These are phyloP conservation scores for Penicillium coffeae DNA, from an alignment of 495 filamentous ascomycete genomes.

Conservation along the genomic window DNA sequence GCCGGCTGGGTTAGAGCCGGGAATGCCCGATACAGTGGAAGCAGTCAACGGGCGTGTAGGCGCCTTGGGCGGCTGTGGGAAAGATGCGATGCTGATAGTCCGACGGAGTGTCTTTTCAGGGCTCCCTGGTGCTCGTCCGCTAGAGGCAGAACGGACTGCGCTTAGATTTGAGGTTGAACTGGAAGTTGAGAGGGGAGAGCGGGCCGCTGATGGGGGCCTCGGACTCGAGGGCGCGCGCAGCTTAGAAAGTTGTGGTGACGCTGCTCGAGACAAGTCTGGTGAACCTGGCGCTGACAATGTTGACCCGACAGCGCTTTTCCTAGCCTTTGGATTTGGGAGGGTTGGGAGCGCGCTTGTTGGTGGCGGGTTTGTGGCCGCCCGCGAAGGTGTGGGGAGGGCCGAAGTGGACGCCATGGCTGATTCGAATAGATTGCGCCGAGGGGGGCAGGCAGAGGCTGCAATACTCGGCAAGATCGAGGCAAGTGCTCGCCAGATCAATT, in stretches of 20 bases:
- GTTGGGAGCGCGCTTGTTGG: slow-evolving; percentile 64
- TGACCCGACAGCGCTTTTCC: slow-evolving; percentile 52
- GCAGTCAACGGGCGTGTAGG: slow-evolving; percentile 45
- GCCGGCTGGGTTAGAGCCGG: slow-evolving; percentile 24
- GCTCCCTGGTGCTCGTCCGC: slow-evolving; percentile 31
- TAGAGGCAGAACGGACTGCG: slow-evolving; percentile 39
- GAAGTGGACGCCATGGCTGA: slow-evolving; percentile 54
- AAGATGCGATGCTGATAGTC: slow-evolving; percentile 85
- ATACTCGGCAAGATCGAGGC: neutral
- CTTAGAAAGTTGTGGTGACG: slow-evolving; percentile 45
- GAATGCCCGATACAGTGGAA: slow-evolving; percentile 31
- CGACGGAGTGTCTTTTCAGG: slow-evolving; percentile 69
- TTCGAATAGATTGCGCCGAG: neutral
- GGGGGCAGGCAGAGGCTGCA: neutral
- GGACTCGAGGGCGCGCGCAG: slow-evolving; percentile 64
- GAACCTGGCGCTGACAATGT: slow-evolving; percentile 29
- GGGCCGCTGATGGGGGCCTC: slow-evolving; percentile 45
- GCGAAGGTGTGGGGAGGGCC: slow-evolving; percentile 58
- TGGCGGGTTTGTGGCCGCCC: slow-evolving; percentile 60
- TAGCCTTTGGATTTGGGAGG: slow-evolving; percentile 65
- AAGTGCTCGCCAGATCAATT: neutral
- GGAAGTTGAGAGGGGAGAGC: slow-evolving; percentile 41
- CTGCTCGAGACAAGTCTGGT: slow-evolving; percentile 39
- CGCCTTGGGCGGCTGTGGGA: slow-evolving; percentile 80
- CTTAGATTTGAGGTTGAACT: slow-evolving; percentile 39